Percentiles rank a stretch among this genome's conserved stretches.
Conservation (phyloP, 140 eudicot genomes). For the Erigeron philadelphicus region DNA sequence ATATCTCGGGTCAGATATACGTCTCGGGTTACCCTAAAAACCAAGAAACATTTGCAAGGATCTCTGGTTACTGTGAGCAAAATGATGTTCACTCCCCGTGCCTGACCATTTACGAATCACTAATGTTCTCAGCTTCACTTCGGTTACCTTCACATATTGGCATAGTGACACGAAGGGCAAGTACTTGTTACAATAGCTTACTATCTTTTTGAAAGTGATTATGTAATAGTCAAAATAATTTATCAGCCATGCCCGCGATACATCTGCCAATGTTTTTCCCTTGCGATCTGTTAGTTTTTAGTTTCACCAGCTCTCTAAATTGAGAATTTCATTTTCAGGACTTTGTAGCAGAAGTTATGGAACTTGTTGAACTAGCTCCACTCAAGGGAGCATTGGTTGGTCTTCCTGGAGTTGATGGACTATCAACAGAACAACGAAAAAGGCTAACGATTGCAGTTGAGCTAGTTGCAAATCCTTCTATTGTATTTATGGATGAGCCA, state of each 20-base stretch:
- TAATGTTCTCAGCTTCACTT: constrained; percentile 80
- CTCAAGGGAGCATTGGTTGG: constrained; percentile 67
- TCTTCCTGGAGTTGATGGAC: constrained; percentile 76
- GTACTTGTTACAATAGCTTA: constrained; percentile 5
- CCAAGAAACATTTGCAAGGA: constrained; percentile 83
- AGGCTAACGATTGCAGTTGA: constrained; percentile 87
- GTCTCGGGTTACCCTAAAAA: constrained; percentile 75
- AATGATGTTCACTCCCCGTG: constrained; percentile 87
- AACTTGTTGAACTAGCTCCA: constrained; percentile 73
- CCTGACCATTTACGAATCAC: constrained; percentile 66
- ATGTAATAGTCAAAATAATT: neutral
- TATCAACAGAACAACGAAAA: constrained; percentile 83
- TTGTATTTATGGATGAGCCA: constrained; percentile 93
- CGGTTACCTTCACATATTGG: constrained; percentile 70
- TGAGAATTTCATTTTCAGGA: constrained; percentile 36
- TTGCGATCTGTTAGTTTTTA: too few relatives aligned
- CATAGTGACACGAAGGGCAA: constrained; percentile 50
- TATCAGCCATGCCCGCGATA: too few relatives aligned
- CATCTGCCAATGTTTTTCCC: too few relatives aligned
- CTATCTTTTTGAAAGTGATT: neutral
- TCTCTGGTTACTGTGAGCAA: constrained; percentile 91
- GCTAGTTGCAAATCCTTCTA: constrained; percentile 87
- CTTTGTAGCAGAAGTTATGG: constrained; percentile 78
- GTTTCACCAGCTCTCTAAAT: neutral
- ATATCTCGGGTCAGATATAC: constrained; percentile 55